These are phyloP conservation scores for Ambrosia hybrid DNA, from an alignment of 140 eudicot genomes.

Conservation along the genomic window DNA sequence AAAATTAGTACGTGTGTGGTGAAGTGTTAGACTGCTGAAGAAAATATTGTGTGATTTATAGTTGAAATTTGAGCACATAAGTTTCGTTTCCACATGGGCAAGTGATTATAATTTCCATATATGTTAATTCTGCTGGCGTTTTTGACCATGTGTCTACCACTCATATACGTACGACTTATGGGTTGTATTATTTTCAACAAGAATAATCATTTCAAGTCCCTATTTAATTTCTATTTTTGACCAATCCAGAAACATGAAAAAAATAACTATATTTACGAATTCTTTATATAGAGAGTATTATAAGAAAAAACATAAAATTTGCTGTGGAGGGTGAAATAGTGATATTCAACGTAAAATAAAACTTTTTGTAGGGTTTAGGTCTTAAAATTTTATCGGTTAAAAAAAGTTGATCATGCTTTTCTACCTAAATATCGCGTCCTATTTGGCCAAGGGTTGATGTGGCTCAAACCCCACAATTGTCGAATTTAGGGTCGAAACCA, in stretches of 20 bases:
- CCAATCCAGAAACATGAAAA: background rate
- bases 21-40: conserved; percentile 8
- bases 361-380: background rate
- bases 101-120: too few species aligned
- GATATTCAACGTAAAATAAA: background rate
- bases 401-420: background rate
- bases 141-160: background rate
- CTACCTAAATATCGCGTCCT: background rate
- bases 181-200: too few species aligned
- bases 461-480: too few species aligned
- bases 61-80: background rate
- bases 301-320: too few species aligned
- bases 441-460: too few species aligned
- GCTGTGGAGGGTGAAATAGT: background rate
- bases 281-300: background rate
- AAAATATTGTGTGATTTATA: conserved; percentile 19
- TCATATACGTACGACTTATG: too few species aligned
- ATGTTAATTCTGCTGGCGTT: background rate
- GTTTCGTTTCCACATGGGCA: too few species aligned
- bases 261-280: too few species aligned
- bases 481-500: too few species aligned
- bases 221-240: background rate
- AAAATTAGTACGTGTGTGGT: background rate
- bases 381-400: too few species aligned
- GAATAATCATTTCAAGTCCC: too few species aligned